Evolutionary conservation across 2,329 filamentous ascomycete species (phyloP).

Genomic region (Sphaerulina musiva): DNA sequence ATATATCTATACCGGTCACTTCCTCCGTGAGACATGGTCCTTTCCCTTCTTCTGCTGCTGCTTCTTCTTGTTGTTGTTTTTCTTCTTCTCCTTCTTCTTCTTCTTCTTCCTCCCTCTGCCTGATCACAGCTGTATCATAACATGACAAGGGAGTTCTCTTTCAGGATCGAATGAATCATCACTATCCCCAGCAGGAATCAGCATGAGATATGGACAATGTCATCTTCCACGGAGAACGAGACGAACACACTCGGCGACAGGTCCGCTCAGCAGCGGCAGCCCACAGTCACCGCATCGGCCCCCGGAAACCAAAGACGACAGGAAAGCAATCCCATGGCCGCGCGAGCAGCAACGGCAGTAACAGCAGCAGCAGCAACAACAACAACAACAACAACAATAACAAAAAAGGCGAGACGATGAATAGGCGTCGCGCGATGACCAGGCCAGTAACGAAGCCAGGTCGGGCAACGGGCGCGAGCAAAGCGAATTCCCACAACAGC

Average conservation of each 20-base stretch:
- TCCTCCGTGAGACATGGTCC: neutral
- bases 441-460: neutral
- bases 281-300: slow-evolving; percentile 22
- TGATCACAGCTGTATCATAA: no score
- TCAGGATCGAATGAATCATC: neutral
- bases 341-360: neutral
- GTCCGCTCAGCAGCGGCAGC: slow-evolving; percentile 20
- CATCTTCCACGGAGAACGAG: slow-evolving; percentile 22
- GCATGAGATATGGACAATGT: slow-evolving; percentile 18
- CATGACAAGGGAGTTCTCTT: neutral
- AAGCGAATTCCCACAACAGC: neutral
- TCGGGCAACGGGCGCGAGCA: neutral
- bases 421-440: neutral
- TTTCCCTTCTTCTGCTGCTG: neutral
- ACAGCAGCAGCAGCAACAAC: neutral
- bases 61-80: neutral
- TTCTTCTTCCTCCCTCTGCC: no score
- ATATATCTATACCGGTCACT: neutral
- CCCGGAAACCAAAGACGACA: slow-evolving; percentile 18
- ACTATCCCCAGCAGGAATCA: neutral
- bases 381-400: neutral
- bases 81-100: neutral
- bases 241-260: slow-evolving; percentile 20
- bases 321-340: neutral
- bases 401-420: neutral